Evolutionary conservation across 163 green algal genomes (phyloP).

Genomic region (Chloroidium sp.): DNA sequence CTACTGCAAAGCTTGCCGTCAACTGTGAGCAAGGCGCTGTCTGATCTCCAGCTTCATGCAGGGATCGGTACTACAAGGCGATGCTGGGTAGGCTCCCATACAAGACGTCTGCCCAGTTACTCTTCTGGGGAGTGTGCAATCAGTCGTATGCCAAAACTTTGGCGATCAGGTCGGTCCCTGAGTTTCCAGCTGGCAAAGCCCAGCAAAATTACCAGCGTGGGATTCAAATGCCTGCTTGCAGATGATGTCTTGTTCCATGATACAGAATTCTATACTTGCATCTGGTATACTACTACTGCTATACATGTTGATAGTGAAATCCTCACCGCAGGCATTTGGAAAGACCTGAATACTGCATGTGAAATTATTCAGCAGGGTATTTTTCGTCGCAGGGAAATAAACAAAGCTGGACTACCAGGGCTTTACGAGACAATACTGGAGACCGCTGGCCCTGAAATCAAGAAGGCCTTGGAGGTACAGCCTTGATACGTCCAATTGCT

Average conservation of each 20-base stretch:
- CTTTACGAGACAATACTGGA: conserved; percentile 64
- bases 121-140: conserved; percentile 13
- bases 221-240: conserved; percentile 8
- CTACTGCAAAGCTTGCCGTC: background rate
- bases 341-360: background rate
- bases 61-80: conserved; percentile 16
- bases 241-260: conserved; percentile 12
- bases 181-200: background rate
- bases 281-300: background rate
- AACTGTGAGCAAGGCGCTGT: background rate
- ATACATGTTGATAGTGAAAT: background rate
- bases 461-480: conserved; percentile 1
- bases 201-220: background rate
- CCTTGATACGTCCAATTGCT: background rate
- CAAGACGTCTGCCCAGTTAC: background rate
- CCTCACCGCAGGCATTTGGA: background rate
- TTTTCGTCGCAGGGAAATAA: conserved; percentile 39
- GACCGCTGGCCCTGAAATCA: conserved; percentile 28
- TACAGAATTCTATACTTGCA: background rate
- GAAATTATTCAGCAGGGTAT: background rate
- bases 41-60: conserved; percentile 17
- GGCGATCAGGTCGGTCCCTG: conserved; percentile 9
- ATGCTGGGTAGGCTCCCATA: conserved; percentile 15
- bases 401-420: conserved; percentile 44
- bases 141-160: background rate